Evolutionary conservation across 371 early-diverging fungal species (phyloP).

Genomic region (Mortierella sp.): DNA sequence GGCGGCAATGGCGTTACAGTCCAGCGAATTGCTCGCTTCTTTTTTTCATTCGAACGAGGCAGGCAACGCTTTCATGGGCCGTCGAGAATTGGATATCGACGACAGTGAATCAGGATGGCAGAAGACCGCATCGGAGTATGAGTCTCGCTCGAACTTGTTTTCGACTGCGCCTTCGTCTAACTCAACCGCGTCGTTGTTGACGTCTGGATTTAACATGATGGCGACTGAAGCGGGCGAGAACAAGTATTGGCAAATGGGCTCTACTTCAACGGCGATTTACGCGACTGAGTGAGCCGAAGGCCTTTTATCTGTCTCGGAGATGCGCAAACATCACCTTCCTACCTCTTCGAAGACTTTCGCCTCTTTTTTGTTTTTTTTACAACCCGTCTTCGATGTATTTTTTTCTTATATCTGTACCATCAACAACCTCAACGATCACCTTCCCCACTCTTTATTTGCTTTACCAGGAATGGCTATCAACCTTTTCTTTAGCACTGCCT

Average conservation of each 20-base stretch:
- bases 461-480: too few species aligned
- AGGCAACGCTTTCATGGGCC: constrained; percentile 34
- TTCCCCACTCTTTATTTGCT: neutral
- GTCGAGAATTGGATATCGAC: constrained; percentile 17
- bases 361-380: constrained; percentile 5
- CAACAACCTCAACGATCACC: neutral
- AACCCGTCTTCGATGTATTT: neutral
- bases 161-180: constrained; percentile 8
- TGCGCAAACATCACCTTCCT: constrained; percentile 9
- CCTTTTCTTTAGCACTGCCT: constrained; percentile 8
- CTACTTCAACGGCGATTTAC: constrained; percentile 26
- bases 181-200: constrained; percentile 10
- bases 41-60: constrained; percentile 31
- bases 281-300: constrained; percentile 28
- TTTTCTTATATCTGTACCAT: constrained; percentile 9
- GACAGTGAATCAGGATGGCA: constrained; percentile 10
- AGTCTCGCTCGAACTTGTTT: constrained; percentile 4
- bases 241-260: constrained; percentile 31
- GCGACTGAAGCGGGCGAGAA: constrained; percentile 13
- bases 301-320: neutral
- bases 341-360: constrained; percentile 12
- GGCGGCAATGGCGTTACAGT: constrained; percentile 13
- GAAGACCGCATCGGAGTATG: neutral
- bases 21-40: constrained; percentile 23
- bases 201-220: constrained; percentile 11